phyloP scores from a whole-genome alignment of 2,329 filamentous ascomycete species.

The Botrytis squamosa region DNA sequence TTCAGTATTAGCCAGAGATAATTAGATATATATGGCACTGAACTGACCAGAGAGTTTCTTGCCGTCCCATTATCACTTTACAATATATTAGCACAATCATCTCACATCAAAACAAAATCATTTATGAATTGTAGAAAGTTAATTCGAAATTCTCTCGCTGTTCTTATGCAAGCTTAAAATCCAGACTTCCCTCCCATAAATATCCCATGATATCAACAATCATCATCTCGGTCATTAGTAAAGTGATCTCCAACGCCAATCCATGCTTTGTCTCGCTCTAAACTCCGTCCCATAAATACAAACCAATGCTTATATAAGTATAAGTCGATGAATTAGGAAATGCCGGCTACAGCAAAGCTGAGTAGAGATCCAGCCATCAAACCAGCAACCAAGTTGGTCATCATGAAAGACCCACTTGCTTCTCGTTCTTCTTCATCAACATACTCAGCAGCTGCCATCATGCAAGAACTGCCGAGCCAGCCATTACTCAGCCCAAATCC shows the following conservation, averaged over 20 bases:
- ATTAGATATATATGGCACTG: too few relatives aligned
- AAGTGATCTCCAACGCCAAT: neutral
- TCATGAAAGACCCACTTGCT: constrained; percentile 92
- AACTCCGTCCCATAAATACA: constrained; percentile 14
- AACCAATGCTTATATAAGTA: neutral
- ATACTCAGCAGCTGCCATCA: constrained; percentile 85
- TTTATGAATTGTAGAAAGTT: too few relatives aligned
- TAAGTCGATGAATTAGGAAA: constrained; percentile 15
- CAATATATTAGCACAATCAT: neutral
- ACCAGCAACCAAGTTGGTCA: constrained; percentile 80
- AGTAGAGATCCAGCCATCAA: constrained; percentile 81
- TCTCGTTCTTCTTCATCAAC: constrained; percentile 81
- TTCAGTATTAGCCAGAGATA: neutral
- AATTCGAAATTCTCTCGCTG: neutral
- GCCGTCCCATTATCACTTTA: neutral
- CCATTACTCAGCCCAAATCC: constrained; percentile 84
- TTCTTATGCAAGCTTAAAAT: neutral
- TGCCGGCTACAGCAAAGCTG: constrained; percentile 69
- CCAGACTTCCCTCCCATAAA: neutral
- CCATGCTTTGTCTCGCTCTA: constrained; percentile 11
- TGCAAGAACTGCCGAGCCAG: constrained; percentile 80
- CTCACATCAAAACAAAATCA: neutral
- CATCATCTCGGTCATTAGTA: neutral
- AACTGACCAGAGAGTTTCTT: neutral
- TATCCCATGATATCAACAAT: constrained; percentile 3